Base-by-base conservation (phyloP, 2,329 filamentous ascomycete species). In the Xylaria sp. region DNA sequence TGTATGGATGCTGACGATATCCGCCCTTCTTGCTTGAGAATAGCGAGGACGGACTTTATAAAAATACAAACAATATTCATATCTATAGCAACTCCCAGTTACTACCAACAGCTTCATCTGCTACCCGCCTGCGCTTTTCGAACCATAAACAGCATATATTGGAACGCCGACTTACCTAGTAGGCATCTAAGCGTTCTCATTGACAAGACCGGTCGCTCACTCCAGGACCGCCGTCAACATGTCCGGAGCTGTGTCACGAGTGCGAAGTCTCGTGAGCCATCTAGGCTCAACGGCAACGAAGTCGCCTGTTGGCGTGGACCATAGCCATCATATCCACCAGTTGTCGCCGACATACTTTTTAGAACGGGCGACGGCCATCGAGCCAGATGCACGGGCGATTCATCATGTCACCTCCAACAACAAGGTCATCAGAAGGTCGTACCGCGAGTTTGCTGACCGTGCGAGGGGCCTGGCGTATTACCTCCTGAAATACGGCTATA, bases 401-500 rank as follows among this genome's bases (percentile, higher is more conserved):
- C 87, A 92, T 68, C 93, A 97, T 73, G 77, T 91, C 50, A 96
- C 92, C 0, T 80, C 88, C 57, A 92, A 94, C 72, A 84, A 86
- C 64, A 83, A 86, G 64, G 77, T 87, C 21, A 75, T 97, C 29
- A 84, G 89, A 29, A 84, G 92, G 54, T 88, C 84, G 2, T 99
- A 99, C 70, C 78, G 79, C 53, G 88, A 94, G 66, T 86, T 92
- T 54, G 90, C 94, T 16, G 90, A 96, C 67, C 90, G 94, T 40
- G 90, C 92, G 2, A 78, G 90, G 39, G 94, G 93, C 0, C 77
- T 99, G 17, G 92, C 92, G 13, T 97, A 96, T 74, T 97, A 89
- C 70, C 71, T 99, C 52, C 83, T 83, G 63, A 90, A 90, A 71
- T 84, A 90, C 67, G 81, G 83, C 4, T 86, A 85, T 66, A 88